These are phyloP conservation scores for Wickerhamiella parazyma DNA, from an alignment of 805 yeast species.

Conservation along the genomic window DNA sequence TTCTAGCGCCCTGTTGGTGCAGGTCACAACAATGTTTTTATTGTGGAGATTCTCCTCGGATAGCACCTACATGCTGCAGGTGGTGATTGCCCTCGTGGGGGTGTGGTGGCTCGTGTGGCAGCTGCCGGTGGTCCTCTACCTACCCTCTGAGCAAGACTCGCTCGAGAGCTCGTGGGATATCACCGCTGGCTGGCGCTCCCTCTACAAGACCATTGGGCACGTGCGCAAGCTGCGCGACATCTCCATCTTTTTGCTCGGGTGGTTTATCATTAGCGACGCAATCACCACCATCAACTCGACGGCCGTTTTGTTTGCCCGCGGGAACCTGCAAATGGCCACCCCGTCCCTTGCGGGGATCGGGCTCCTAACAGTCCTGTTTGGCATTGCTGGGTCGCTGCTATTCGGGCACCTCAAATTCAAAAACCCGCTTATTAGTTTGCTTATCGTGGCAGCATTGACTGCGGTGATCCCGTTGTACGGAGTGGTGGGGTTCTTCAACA, in stretches of 20 bases:
- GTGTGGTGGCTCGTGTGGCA: constrained; percentile 69
- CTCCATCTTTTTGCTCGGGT: constrained; percentile 48
- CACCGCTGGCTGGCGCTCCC: constrained; percentile 48
- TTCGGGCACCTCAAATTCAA: constrained; percentile 36
- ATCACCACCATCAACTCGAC: constrained; percentile 68
- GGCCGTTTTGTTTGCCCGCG: constrained; percentile 61
- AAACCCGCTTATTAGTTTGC: constrained; percentile 37
- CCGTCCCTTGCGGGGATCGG: constrained; percentile 53
- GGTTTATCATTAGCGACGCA: constrained; percentile 69
- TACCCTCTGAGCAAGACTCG: constrained; percentile 24
- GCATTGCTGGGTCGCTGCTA: constrained; percentile 50
- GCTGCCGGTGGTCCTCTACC: constrained; percentile 39
- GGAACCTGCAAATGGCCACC: constrained; percentile 56
- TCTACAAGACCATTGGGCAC: constrained; percentile 41
- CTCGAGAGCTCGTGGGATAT: constrained; percentile 24
- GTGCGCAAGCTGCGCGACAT: constrained; percentile 52
- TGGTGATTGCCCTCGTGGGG: constrained; percentile 53
- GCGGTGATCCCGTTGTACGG: constrained; percentile 62
- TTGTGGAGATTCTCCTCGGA: constrained; percentile 30
- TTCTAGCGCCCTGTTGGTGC: constrained; percentile 53
- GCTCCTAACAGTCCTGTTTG: constrained; percentile 49
- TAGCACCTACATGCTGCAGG: constrained; percentile 32
- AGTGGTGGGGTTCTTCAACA: constrained; percentile 45
- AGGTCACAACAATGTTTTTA: constrained; percentile 41
- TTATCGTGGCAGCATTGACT: constrained; percentile 42